phyloP scores from a whole-genome alignment of 345 rosid genomes.

The Pistacia integerrima region DNA sequence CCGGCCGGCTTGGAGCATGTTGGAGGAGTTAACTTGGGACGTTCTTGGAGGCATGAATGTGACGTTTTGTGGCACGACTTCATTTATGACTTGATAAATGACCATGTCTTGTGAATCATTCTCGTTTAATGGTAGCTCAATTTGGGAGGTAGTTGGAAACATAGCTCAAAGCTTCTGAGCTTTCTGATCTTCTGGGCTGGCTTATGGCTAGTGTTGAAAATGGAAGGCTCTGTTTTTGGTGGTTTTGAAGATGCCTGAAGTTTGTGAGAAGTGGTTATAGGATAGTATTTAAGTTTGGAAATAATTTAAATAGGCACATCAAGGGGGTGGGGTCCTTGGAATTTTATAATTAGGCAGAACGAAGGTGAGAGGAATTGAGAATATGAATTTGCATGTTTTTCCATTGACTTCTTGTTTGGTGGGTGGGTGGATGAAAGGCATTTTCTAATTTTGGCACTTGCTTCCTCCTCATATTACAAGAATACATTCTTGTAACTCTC shows the following conservation, averaged over 20 bases:
- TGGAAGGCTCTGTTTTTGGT: neutral
- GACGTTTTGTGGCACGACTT: constrained; percentile 18
- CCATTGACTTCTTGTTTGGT: neutral
- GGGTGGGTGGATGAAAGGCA: constrained; percentile 2
- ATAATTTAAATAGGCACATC: neutral
- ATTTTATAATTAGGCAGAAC: neutral
- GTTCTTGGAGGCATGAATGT: constrained; percentile 8
- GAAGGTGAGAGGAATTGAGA: constrained; percentile 22
- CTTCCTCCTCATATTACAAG: constrained; percentile 1
- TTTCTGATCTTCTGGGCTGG: neutral
- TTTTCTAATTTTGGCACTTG: neutral
- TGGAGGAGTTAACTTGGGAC: constrained; percentile 8
- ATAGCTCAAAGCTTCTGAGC: constrained; percentile 14
- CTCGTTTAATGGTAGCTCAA: constrained; percentile 63
- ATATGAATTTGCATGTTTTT: neutral
- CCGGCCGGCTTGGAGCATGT: constrained; percentile 33
- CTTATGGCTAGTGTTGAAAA: neutral
- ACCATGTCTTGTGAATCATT: constrained; percentile 74
- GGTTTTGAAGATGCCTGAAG: neutral
- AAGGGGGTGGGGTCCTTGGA: constrained; percentile 2
- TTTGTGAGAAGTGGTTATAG: neutral
- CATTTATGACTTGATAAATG: constrained; percentile 55
- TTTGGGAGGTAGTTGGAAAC: constrained; percentile 31
- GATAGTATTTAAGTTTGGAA: constrained; percentile 3
- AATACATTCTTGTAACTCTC: neutral